These are phyloP conservation scores for Ligustrum vulgare DNA, from an alignment of 257 asterid genomes.

Conservation along the genomic window DNA sequence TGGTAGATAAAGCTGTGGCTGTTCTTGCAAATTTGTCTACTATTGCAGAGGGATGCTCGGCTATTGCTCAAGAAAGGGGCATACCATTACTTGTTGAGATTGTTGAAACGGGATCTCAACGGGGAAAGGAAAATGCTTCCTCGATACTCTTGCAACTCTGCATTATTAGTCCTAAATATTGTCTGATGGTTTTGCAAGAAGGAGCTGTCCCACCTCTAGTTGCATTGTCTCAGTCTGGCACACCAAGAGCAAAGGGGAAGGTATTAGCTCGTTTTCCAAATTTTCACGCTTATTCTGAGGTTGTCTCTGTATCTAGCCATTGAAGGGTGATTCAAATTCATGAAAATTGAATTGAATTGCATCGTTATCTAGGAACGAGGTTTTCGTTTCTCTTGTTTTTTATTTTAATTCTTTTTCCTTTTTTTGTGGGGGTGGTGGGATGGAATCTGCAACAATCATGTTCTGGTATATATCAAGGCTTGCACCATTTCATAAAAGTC, in stretches of 20 bases:
- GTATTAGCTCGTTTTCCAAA: slow-evolving; percentile 31
- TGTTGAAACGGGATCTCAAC: slow-evolving; percentile 72
- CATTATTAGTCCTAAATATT: slow-evolving; percentile 57
- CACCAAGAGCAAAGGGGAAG: slow-evolving; percentile 93
- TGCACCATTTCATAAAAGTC: too few species aligned
- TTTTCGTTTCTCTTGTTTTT: too few species aligned
- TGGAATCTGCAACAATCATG: too few species aligned
- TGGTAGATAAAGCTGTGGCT: slow-evolving; percentile 95
- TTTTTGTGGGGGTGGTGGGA: too few species aligned
- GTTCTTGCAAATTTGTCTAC: slow-evolving; percentile 89
- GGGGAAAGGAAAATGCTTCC: slow-evolving; percentile 97
- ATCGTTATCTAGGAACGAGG: too few species aligned
- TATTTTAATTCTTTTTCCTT: too few species aligned
- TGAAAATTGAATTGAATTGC: too few species aligned
- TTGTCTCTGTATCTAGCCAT: too few species aligned
- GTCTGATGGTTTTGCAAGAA: slow-evolving; percentile 83
- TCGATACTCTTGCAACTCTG: slow-evolving; percentile 81
- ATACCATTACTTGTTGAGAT: slow-evolving; percentile 79
- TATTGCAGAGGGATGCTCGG: slow-evolving; percentile 72
- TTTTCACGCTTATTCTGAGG: too few species aligned
- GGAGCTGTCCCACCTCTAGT: slow-evolving; percentile 99
- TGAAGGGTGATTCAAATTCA: neutral
- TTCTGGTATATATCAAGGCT: too few species aligned
- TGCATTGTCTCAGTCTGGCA: slow-evolving; percentile 83
- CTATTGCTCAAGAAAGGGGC: slow-evolving; percentile 81